phyloP scores from a whole-genome alignment of 2,329 filamentous ascomycete genomes.

The Colletotrichum scovillei region DNA sequence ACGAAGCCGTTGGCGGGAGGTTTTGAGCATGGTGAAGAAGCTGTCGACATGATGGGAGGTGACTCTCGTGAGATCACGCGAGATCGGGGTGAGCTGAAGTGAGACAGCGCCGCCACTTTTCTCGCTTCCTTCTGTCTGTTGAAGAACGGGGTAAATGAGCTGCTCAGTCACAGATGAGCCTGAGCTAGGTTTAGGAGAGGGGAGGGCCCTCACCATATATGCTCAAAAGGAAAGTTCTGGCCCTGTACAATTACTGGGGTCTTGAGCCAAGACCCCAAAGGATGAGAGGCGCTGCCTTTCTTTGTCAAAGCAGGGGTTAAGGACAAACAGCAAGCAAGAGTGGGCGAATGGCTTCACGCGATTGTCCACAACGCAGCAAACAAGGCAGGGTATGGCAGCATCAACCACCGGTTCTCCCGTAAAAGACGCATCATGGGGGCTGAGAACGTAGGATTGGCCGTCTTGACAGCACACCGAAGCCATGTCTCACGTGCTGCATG shows the following conservation, averaged over 20 bases:
- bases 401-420: neutral
- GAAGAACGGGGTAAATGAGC: constrained; percentile 13
- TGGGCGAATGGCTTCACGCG: constrained; percentile 8
- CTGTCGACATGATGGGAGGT: constrained; percentile 1
- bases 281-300: neutral
- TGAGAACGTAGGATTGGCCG: constrained; percentile 8
- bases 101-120: constrained; percentile 10
- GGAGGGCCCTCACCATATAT: neutral
- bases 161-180: neutral
- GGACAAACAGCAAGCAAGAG: neutral
- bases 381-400: neutral
- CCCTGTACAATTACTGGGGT: too few relatives aligned
- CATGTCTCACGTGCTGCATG: constrained; percentile 22
- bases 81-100: neutral
- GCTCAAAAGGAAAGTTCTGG: neutral
- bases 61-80: neutral
- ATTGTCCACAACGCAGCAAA: neutral
- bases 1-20: constrained; percentile 38
- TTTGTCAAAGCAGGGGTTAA: neutral
- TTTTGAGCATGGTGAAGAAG: constrained; percentile 3
- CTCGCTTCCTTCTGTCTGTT: constrained; percentile 15
- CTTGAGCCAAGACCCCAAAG: neutral
- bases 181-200: neutral
- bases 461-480: constrained; percentile 27
- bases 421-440: constrained; percentile 5